Base-by-base conservation (phyloP, 2,329 filamentous ascomycete genomes). In the Aspergillus japonicus region DNA sequence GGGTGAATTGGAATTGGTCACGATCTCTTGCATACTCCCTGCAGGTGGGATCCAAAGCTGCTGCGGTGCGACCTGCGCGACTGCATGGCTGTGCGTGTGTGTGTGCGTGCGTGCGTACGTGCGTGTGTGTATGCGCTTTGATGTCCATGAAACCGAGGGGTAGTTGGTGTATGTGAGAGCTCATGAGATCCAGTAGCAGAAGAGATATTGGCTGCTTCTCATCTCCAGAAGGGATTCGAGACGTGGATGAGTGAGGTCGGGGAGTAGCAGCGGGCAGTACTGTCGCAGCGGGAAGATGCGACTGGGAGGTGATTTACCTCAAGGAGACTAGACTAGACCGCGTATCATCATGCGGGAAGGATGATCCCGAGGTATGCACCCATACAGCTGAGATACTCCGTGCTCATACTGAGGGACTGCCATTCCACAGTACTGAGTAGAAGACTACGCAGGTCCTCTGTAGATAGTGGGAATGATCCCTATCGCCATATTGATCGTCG, bases 311-410 rank as follows among this genome's bases (percentile, higher is more conserved):
- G 49, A 51, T 51, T 47, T 47, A 21, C 50, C 47, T 33, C 49
- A 35, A 44, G 35, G 16, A 62, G 57, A 51, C 47, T 51, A 56
- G 49, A 54, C 56, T 29, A 29, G 26, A 29, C 26, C 49, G 54
- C 14, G 33, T 35, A 47, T 35, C 54, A 60, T 62, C 50, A 59
- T 57, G 58, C 50, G 56, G 50, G 42, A 56, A 56, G 50, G 50
- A 54, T 53, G 59, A 61, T 57, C 54, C 55, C 54, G 59, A 61
- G 55, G 55, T 48, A 58, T 55, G 53, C 24, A 48, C 14, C 7
- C 26, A 10, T 29, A 29, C 26, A 29, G 26, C 26, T 29, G 26
- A 29, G 26, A 29, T 29, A 29, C 26, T 29, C 26, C 26, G 26
- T 29, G 7, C 26, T 29, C 26, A 29, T 8, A 29, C 26, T 29